Evolutionary conservation across 2,329 filamentous ascomycete species (phyloP).

Genomic region (Exserohilum rostratum): DNA sequence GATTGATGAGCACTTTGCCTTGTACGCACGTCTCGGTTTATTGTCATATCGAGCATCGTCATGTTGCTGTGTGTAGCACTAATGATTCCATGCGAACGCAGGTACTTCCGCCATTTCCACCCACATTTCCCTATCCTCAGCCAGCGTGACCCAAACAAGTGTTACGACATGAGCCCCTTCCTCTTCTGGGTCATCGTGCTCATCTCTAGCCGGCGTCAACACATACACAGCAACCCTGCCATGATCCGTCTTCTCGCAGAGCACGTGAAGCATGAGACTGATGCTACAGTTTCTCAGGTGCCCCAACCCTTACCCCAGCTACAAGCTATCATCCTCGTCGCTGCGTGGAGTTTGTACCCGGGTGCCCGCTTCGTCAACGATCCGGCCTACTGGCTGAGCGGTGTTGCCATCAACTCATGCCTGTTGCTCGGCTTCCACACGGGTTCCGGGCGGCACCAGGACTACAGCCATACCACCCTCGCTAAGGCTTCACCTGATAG

Average conservation of each 20-base stretch:
- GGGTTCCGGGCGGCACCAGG: neutral
- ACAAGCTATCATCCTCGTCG: neutral
- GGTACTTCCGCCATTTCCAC: neutral
- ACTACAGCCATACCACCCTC: neutral
- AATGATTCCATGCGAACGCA: neutral
- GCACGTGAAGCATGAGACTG: neutral
- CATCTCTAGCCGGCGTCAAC: neutral
- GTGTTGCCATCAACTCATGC: neutral
- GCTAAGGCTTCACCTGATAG: neutral
- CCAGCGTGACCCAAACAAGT: neutral
- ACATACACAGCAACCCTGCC: neutral
- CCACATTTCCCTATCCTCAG: neutral
- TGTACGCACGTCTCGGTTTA: neutral
- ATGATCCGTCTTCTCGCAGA: neutral
- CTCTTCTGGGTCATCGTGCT: neutral
- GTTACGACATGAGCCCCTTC: neutral
- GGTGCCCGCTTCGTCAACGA: neutral
- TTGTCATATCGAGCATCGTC: no score
- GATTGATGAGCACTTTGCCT: neutral
- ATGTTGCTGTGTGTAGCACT: neutral
- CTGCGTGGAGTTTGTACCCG: neutral
- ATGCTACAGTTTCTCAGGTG: neutral
- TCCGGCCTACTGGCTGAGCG: neutral
- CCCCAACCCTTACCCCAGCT: neutral
- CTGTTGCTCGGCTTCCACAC: neutral